Conservation (phyloP, 805 yeast species). For the Hanseniaspora thailandica region DNA sequence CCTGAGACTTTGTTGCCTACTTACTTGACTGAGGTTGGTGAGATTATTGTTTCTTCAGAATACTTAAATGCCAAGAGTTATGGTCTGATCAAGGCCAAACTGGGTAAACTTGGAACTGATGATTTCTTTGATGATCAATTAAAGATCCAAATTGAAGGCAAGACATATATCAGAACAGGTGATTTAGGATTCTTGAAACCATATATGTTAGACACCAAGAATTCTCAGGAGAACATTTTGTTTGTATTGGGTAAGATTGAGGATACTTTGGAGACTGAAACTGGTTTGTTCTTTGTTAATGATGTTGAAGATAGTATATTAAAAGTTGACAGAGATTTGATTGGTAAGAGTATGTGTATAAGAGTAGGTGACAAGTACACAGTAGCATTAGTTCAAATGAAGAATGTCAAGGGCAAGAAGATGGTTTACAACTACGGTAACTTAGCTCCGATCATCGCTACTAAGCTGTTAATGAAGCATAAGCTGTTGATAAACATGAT, state of each 20-base stretch:
- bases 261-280: constrained; percentile 68
- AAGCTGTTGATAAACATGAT: constrained; percentile 75
- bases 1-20: constrained; percentile 80
- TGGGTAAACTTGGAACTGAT: constrained; percentile 35
- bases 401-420: constrained; percentile 19
- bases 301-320: constrained; percentile 70
- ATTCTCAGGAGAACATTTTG: constrained; percentile 40
- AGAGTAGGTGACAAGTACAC: constrained; percentile 65
- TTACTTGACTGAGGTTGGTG: constrained; percentile 85
- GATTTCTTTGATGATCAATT: constrained; percentile 45
- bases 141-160: constrained; percentile 48
- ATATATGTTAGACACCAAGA: constrained; percentile 37
- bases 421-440: constrained; percentile 38
- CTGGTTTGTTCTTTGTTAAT: constrained; percentile 81
- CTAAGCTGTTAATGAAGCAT: constrained; percentile 65
- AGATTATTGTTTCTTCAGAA: constrained; percentile 80
- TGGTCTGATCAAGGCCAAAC: constrained; percentile 28
- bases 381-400: constrained; percentile 55
- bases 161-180: constrained; percentile 74
- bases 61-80: constrained; percentile 65
- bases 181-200: constrained; percentile 87
- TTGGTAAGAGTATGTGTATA: constrained; percentile 49
- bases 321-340: constrained; percentile 33
- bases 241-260: constrained; percentile 75
- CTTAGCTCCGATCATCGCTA: constrained; percentile 71